These are phyloP conservation scores for Fraxinus ornus DNA, from an alignment of 305 asterid genomes.

Conservation along the genomic window DNA sequence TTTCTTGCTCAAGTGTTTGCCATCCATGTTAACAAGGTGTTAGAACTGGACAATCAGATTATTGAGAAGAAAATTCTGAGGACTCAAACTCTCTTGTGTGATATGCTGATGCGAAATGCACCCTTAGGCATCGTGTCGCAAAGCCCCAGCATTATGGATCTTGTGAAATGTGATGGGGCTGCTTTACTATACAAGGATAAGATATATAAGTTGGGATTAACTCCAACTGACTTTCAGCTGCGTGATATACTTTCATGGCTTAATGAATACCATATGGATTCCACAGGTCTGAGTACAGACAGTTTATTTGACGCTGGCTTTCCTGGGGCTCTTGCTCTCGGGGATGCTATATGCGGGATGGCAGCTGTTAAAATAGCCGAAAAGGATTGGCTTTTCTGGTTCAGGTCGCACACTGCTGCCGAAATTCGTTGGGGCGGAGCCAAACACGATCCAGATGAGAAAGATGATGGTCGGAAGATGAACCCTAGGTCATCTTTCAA, in stretches of 20 bases:
- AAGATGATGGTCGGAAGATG: constrained; percentile 81
- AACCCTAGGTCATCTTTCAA: constrained; percentile 87
- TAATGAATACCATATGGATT: constrained; percentile 69
- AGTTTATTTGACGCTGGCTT: constrained; percentile 83
- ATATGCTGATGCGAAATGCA: constrained; percentile 81
- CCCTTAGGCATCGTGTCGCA: constrained; percentile 85
- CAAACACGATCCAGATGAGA: constrained; percentile 69
- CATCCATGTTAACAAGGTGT: constrained; percentile 82
- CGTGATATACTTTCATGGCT: constrained; percentile 84
- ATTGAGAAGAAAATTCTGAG: constrained; percentile 83
- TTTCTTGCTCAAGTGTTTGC: constrained; percentile 91
- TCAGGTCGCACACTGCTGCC: constrained; percentile 79
- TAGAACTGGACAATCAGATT: constrained; percentile 71
- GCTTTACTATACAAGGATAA: constrained; percentile 55
- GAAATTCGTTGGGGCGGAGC: constrained; percentile 92
- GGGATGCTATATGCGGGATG: constrained; percentile 85
- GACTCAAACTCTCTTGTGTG: constrained; percentile 89
- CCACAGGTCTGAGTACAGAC: constrained; percentile 87
- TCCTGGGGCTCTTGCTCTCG: constrained; percentile 83
- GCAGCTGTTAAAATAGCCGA: constrained; percentile 81
- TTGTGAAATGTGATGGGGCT: constrained; percentile 88
- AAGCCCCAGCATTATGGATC: constrained; percentile 88
- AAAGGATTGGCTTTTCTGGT: constrained; percentile 92
- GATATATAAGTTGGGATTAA: constrained; percentile 53
- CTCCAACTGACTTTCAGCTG: constrained; percentile 67